These are phyloP conservation scores for Zarea fungicola DNA, from an alignment of 2,329 filamentous ascomycete species.

Conservation along the genomic window DNA sequence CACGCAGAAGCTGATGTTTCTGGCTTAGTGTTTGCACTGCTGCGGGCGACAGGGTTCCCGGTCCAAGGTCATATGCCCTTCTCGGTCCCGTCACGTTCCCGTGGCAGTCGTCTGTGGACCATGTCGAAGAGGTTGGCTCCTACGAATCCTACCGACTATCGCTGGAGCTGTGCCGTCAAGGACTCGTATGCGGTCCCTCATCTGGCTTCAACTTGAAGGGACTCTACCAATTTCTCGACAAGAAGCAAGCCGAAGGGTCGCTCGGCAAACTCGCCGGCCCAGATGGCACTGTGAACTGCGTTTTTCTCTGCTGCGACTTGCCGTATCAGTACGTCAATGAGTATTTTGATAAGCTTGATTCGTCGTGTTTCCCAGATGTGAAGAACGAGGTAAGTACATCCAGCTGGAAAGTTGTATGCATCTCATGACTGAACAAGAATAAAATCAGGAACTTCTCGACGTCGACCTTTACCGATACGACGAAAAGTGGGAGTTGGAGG, in stretches of 20 bases:
- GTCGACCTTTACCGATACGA: slow-evolving; percentile 50
- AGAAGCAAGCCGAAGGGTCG: slow-evolving; percentile 39
- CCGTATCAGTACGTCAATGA: slow-evolving; percentile 59
- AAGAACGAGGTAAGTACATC: slow-evolving; percentile 30
- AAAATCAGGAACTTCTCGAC: slow-evolving; percentile 37
- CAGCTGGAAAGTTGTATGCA: too few relatives aligned
- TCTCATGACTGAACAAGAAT: too few relatives aligned
- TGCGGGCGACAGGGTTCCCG: slow-evolving; percentile 52
- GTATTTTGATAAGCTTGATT: slow-evolving; percentile 52
- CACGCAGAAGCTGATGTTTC: not conserved
- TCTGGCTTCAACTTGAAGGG: slow-evolving; percentile 55
- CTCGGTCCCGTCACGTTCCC: slow-evolving; percentile 50
- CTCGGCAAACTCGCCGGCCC: slow-evolving; percentile 38
- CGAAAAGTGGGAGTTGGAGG: slow-evolving; percentile 44
- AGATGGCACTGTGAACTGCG: slow-evolving; percentile 44
- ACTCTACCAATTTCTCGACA: slow-evolving; percentile 44
- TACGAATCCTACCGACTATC: slow-evolving; percentile 49
- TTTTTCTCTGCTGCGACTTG: slow-evolving; percentile 58
- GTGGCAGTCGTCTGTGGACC: slow-evolving; percentile 51
- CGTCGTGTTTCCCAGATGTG: slow-evolving; percentile 44
- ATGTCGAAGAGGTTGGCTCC: slow-evolving; percentile 52
- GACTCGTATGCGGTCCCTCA: slow-evolving; percentile 55
- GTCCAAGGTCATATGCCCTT: slow-evolving; percentile 48
- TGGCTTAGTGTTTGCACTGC: slow-evolving; percentile 47
- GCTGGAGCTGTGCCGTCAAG: slow-evolving; percentile 49